Evolutionary conservation across 257 asterid genomes (phyloP).

Genomic region (Nicotiana tabacum): DNA sequence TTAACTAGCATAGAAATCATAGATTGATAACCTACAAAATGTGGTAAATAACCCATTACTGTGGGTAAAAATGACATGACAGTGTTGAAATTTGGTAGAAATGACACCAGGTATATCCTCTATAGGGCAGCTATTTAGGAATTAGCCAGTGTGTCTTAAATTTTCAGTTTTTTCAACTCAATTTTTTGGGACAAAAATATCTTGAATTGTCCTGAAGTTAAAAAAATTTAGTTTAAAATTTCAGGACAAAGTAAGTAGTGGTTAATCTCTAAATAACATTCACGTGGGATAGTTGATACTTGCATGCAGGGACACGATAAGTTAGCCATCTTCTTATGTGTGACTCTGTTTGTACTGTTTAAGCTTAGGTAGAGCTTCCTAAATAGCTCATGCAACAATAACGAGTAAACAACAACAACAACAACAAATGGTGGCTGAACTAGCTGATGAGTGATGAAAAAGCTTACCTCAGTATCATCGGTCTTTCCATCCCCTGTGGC

Average conservation of each 20-base stretch:
- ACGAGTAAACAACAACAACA: too few species aligned
- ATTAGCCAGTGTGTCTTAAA: too few species aligned
- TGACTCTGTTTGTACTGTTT: neutral
- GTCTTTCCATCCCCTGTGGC: slow-evolving; percentile 86
- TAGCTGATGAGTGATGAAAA: neutral
- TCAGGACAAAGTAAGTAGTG: too few species aligned
- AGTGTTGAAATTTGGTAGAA: too few species aligned
- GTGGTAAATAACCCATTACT: too few species aligned
- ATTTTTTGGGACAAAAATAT: too few species aligned
- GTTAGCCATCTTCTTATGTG: neutral
- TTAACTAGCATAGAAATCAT: neutral
- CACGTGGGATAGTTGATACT: neutral
- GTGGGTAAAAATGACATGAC: too few species aligned
- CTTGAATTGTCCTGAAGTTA: too few species aligned
- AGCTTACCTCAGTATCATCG: slow-evolving; percentile 82
- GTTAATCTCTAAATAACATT: neutral
- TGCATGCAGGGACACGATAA: neutral
- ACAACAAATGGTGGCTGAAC: neutral
- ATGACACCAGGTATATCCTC: too few species aligned
- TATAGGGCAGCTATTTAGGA: too few species aligned
- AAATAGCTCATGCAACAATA: neutral
- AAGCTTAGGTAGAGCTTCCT: neutral
- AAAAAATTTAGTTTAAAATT: too few species aligned
- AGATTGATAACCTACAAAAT: neutral
- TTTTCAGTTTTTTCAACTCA: too few species aligned